Base-by-base conservation (phyloP, 2,329 filamentous ascomycete species). In the Aspergillus phoenicis region DNA sequence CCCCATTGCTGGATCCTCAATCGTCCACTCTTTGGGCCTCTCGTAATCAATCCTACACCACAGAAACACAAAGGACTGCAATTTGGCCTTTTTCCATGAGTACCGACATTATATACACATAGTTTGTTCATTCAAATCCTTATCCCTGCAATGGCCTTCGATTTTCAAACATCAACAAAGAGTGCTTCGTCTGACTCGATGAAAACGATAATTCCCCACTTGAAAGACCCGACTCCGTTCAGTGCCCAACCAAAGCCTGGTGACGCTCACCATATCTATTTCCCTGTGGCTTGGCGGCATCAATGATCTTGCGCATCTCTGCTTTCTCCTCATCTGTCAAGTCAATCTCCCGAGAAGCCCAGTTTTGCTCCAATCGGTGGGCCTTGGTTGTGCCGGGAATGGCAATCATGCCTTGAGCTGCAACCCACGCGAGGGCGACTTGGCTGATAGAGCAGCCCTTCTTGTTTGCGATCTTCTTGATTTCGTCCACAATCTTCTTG, bases 311-410 rank as follows among this genome's bases (percentile, higher is more conserved):
- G 4, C 80, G 69, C 68, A 82, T 76, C 59, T 80, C 76, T 36
- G 64, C 48, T 62, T 71, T 66, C 54, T 81, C 79, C 30, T 77
- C 75, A 22, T 76, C 72, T 0, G 71, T 75, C 39, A 79, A 59
- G 1, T 76, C 70, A 49, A 79, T 64, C 8, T 78, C 66, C 24
- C 75, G 61, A 1, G 76, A 78, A 0, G 68, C 68, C 73, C 72
- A 79, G 58, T 80, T 81, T 54, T 79, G 74, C 51, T 78, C 77
- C 6, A 80, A 52, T 0, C 79, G 72, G 4, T 61, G 52, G 0
- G 72, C 59, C 62, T 80, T 81, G 0, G 78, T 81, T 0, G 79
- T 81, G 1, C 81, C 81, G 0, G 81, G 80, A 52, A 82, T 82
- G 0, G 80, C 70, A 61, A 83, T 80, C 68, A 80, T 68, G 0